Evolutionary conservation across 257 asterid genomes (phyloP).

Genomic region (Solanum raphanifolium): DNA sequence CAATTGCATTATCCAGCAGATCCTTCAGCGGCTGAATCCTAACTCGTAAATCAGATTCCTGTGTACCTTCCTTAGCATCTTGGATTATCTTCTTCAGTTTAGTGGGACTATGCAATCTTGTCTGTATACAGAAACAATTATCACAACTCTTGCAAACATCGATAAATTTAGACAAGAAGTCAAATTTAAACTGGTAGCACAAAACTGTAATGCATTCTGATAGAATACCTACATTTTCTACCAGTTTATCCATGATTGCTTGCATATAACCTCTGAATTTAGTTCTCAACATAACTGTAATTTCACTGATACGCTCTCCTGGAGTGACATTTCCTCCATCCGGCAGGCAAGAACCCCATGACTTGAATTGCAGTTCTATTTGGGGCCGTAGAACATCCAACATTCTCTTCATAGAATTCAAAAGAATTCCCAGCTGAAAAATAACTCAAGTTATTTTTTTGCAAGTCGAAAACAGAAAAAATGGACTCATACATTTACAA

Average conservation of each 20-base stretch:
- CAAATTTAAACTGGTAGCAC: rapidly evolving
- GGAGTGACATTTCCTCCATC: slow-evolving; percentile 46
- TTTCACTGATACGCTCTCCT: slow-evolving; percentile 83
- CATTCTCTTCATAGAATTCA: slow-evolving; percentile 87
- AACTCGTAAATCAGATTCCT: slow-evolving; percentile 54
- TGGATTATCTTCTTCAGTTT: slow-evolving; percentile 78
- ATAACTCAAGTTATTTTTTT: background rate
- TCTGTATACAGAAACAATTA: slow-evolving; percentile 26
- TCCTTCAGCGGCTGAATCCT: slow-evolving; percentile 84
- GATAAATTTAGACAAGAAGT: background rate
- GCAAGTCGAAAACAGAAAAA: background rate
- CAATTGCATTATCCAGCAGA: slow-evolving; percentile 41
- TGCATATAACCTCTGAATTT: slow-evolving; percentile 78
- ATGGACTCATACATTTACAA: background rate
- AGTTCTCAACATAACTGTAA: slow-evolving; percentile 76
- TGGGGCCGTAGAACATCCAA: slow-evolving; percentile 64
- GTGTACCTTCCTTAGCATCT: slow-evolving; percentile 57
- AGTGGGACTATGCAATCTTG: slow-evolving; percentile 62
- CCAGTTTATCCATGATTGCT: slow-evolving; percentile 69
- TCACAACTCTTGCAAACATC: background rate
- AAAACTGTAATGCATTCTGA: background rate
- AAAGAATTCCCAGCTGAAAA: slow-evolving; percentile 69
- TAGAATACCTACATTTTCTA: slow-evolving; percentile 59
- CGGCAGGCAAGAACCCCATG: slow-evolving; percentile 82
- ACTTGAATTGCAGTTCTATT: slow-evolving; percentile 57